Base-by-base conservation (phyloP, 2,329 filamentous ascomycete genomes). In the Trichocomaceae sp. region DNA sequence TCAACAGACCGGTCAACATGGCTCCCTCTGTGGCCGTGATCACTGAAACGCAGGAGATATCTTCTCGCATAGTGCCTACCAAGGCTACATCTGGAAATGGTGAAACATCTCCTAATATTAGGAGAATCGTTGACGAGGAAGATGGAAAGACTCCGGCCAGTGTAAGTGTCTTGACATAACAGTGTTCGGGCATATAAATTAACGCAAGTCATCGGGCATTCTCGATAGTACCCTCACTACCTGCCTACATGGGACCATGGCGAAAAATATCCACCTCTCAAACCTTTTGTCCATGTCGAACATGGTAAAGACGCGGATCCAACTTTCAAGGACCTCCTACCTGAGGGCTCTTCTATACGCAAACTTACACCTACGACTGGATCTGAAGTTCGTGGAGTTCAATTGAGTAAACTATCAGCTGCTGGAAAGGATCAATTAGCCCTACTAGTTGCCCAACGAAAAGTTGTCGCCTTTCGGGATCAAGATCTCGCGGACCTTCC, bases 391-490 rank as follows among this genome's bases (percentile, higher is more conserved):
- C 70, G 69, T 23, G 77, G 77, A 13, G 65, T 79, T n/a, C 72
- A 78, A 52, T 72, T 80, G 5, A 71, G 72, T 50, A 70, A 73
- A 51, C 68, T 79, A 33, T 77, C 69, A 5, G 71, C 77, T 45
- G 66, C 65, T 1, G 76, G 78, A 58, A 79, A 78, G 65, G 75
- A 79, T 52, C 75, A 79, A 47, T 70, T 79, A 12, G 77, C 76
- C 1, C 66, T 76, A 9, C 63, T 79, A 19, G 74, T 80, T 29
- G 55, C 66, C 2, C 52, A 63, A 29, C 54, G 61, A 3, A 59
- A 58, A 33, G 56, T 60, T 9, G 59, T 62, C 17, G 58, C 59
- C 2, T 61, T 62, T 26, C 50, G 56, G 3, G 56, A 59, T 12
- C 59, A 61, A 35, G 58, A 61, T 17, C 52, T 60, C 42, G 58